Evolutionary conservation across 495 filamentous ascomycete species (phyloP).

Genomic region (Friedmanniomyces endolithicus): DNA sequence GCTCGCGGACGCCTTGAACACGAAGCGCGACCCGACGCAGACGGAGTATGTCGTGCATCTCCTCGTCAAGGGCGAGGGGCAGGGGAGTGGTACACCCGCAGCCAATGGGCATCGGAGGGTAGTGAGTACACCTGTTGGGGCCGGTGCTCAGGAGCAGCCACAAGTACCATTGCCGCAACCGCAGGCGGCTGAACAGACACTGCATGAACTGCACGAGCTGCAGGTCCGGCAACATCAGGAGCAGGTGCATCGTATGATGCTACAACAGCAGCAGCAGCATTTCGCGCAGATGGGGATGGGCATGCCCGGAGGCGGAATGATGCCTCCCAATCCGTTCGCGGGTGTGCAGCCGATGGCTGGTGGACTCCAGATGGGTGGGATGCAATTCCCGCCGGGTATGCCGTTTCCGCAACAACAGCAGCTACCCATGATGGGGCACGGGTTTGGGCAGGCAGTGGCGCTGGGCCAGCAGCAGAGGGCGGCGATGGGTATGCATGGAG

Average conservation of each 20-base stretch:
- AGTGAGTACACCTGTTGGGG: slow-evolving; percentile 1
- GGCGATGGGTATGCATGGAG: slow-evolving; percentile 15
- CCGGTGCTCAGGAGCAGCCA: slow-evolving; percentile 5
- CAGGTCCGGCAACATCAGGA: neutral
- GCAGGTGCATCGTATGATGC: neutral
- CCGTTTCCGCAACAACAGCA: neutral
- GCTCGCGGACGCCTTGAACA: slow-evolving; percentile 27
- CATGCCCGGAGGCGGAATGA: neutral
- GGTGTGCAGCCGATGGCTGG: neutral
- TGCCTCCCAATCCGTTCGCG: neutral
- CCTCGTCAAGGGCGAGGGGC: slow-evolving; percentile 9
- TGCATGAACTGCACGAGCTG: slow-evolving; percentile 15
- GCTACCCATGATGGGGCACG: neutral
- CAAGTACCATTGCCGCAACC: neutral
- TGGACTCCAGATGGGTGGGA: neutral
- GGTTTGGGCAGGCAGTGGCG: slow-evolving; percentile 3
- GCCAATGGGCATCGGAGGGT: neutral
- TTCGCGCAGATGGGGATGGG: neutral
- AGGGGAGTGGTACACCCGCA: neutral
- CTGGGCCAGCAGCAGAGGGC: slow-evolving; percentile 21
- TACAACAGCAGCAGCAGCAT: slow-evolving; percentile 1
- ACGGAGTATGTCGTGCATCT: slow-evolving; percentile 20
- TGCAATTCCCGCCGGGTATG: neutral
- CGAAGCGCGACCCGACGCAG: slow-evolving; percentile 12
- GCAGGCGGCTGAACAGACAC: neutral